phyloP scores from a whole-genome alignment of 1,284 basidiomycete species.

The Malassezia japonica region DNA sequence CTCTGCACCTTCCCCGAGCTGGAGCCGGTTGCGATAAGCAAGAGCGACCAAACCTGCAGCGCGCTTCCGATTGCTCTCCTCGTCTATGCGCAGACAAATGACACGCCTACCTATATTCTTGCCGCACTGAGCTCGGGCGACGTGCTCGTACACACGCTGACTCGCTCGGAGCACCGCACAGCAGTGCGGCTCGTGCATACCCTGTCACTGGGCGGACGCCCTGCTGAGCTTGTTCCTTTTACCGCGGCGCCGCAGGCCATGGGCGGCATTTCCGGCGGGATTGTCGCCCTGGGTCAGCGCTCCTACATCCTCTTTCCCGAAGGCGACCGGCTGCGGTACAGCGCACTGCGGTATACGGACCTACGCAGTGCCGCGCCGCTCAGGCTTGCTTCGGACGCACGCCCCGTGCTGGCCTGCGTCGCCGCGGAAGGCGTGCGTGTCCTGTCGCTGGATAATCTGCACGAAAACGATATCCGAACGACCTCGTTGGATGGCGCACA shows the following conservation, averaged over 20 bases:
- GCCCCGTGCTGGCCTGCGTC: constrained; percentile 24
- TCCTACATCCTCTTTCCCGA: constrained; percentile 27
- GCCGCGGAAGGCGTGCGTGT: constrained; percentile 25
- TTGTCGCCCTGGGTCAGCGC: constrained; percentile 1
- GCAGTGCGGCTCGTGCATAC: neutral
- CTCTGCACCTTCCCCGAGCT: too few species aligned
- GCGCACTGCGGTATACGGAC: constrained; percentile 33
- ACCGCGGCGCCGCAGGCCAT: neutral
- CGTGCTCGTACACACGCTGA: neutral
- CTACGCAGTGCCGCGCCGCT: constrained; percentile 27
- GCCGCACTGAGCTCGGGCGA: neutral
- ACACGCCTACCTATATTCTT: neutral
- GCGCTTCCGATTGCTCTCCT: too few species aligned
- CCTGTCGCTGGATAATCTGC: constrained; percentile 34
- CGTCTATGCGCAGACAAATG: too few species aligned
- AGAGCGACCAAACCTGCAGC: too few species aligned
- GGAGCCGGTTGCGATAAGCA: too few species aligned
- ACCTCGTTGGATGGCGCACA: constrained; percentile 46
- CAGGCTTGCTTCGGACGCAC: constrained; percentile 1
- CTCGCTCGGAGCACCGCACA: neutral
- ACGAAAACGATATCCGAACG: constrained; percentile 43
- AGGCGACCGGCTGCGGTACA: constrained; percentile 36
- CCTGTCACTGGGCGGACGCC: neutral
- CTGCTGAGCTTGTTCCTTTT: neutral
- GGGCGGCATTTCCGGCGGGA: too few species aligned